phyloP scores from a whole-genome alignment of 192 early-diverging fungal species.

The Backusella morwellensis region DNA sequence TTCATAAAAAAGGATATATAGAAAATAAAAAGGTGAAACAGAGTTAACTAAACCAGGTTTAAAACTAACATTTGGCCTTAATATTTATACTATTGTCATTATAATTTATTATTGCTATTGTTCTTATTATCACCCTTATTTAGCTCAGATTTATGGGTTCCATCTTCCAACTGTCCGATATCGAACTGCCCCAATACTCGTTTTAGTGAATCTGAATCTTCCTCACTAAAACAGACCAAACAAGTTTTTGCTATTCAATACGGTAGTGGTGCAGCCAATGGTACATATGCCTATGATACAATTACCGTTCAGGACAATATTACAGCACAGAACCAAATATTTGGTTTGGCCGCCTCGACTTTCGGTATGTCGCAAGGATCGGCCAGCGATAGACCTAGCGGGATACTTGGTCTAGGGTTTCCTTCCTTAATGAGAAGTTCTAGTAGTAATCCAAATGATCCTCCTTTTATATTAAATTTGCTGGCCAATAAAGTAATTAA shows the following conservation, averaged over 20 bases:
- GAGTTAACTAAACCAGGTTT: not conserved
- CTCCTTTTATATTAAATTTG: constrained; percentile 25
- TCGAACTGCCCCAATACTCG: constrained; percentile 16
- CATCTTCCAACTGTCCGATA: constrained; percentile 16
- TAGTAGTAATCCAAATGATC: not conserved
- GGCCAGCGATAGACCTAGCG: constrained; percentile 20
- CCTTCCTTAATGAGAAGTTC: constrained; percentile 13
- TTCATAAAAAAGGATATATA: not conserved
- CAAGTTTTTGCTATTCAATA: constrained; percentile 23
- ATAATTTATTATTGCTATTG: not conserved
- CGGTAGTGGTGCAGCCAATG: constrained; percentile 30
- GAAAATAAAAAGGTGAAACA: not conserved
- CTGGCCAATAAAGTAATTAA: constrained; percentile 11
- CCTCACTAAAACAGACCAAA: constrained; percentile 21
- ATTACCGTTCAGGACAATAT: constrained; percentile 21
- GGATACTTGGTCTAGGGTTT: constrained; percentile 36
- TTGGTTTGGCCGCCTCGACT: constrained; percentile 28
- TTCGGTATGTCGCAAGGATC: constrained; percentile 15
- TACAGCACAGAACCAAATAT: constrained; percentile 11
- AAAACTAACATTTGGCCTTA: not conserved
- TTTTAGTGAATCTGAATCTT: constrained; percentile 23
- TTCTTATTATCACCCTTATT: not conserved
- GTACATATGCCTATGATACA: constrained; percentile 27
- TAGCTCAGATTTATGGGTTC: constrained; percentile 39
- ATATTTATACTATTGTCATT: not conserved